A percentile compares a stretch with the other conserved stretches of the same genome.
These are phyloP conservation scores for Sugiyamaella floridensis DNA, from an alignment of 805 yeast genomes.

Conservation along the genomic window DNA sequence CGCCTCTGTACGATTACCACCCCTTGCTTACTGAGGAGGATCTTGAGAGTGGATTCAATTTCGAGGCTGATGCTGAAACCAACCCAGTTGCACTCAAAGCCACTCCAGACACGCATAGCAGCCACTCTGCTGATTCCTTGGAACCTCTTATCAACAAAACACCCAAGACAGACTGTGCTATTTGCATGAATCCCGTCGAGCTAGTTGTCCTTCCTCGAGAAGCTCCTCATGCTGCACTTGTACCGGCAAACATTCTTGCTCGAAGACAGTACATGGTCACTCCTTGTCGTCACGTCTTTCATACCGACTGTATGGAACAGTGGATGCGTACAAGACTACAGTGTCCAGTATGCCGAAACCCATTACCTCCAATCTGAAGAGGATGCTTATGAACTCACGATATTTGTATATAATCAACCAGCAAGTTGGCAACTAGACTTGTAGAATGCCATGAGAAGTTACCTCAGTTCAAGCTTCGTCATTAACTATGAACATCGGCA, in stretches of 20 bases:
- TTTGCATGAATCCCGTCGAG: conserved; percentile 79
- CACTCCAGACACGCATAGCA: not conserved
- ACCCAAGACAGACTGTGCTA: conserved; percentile 65
- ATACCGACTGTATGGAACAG: conserved; percentile 75
- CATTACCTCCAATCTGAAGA: conserved; percentile 69
- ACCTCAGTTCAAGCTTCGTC: too few relatives aligned
- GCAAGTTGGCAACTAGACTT: too few relatives aligned
- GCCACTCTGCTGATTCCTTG: not conserved
- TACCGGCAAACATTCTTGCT: conserved; percentile 28
- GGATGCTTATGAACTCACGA: not conserved
- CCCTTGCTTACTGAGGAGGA: conserved; percentile 54
- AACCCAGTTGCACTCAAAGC: conserved; percentile 3
- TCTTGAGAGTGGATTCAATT: conserved; percentile 44
- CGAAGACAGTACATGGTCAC: conserved; percentile 47
- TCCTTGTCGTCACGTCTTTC: conserved; percentile 88
- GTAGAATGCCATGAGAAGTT: too few relatives aligned
- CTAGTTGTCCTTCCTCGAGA: conserved; percentile 30
- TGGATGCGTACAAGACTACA: conserved; percentile 93
- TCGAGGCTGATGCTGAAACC: conserved; percentile 4
- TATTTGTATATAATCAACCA: too few relatives aligned
- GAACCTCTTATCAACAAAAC: conserved; percentile 30
- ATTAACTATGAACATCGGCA: too few relatives aligned
- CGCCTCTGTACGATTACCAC: conserved; percentile 82
- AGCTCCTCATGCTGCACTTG: conserved; percentile 17
- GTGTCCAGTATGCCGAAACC: conserved; percentile 87